These are phyloP conservation scores for Yamadazyma sp. DNA, from an alignment of 1,139 yeast genomes.

Conservation along the genomic window DNA sequence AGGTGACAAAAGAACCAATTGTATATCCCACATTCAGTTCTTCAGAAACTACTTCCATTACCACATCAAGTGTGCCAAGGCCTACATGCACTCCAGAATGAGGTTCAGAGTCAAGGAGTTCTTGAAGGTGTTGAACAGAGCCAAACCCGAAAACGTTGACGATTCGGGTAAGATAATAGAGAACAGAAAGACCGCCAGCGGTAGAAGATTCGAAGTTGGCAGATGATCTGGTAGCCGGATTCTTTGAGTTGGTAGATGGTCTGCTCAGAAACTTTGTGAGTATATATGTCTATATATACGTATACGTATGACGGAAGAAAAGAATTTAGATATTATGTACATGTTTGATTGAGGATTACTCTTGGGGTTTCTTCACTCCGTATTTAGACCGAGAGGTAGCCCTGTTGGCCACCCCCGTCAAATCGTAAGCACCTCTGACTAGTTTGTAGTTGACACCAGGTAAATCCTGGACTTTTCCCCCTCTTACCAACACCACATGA, in stretches of 20 bases:
- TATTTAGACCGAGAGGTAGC: slow-evolving; percentile 87
- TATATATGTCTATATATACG: neutral
- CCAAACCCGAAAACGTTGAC: slow-evolving; percentile 88
- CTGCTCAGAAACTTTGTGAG: neutral
- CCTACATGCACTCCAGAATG: slow-evolving; percentile 98
- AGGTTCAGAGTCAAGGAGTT: slow-evolving; percentile 91
- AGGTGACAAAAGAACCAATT: slow-evolving; percentile 73
- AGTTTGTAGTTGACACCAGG: slow-evolving; percentile 97
- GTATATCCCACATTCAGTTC: slow-evolving; percentile 84
- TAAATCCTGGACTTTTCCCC: slow-evolving; percentile 96
- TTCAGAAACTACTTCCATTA: slow-evolving; percentile 97
- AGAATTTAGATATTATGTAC: slow-evolving; percentile 3
- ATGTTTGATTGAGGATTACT: slow-evolving; percentile 10
- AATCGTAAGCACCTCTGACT: slow-evolving; percentile 90
- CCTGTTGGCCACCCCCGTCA: slow-evolving; percentile 94
- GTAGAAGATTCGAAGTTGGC: slow-evolving; percentile 63
- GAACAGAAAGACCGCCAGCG: slow-evolving; percentile 77
- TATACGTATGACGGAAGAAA: neutral
- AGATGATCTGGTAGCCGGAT: no score
- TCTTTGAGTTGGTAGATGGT: no score
- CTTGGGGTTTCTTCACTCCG: slow-evolving; percentile 84
- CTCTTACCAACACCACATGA: slow-evolving; percentile 91
- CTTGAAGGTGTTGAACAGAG: slow-evolving; percentile 92
- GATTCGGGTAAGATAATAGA: slow-evolving; percentile 62
- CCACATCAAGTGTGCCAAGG: slow-evolving; percentile 97